These are phyloP conservation scores for Termitomyces sp. DNA, from an alignment of 768 basidiomycete species.

Conservation along the genomic window DNA sequence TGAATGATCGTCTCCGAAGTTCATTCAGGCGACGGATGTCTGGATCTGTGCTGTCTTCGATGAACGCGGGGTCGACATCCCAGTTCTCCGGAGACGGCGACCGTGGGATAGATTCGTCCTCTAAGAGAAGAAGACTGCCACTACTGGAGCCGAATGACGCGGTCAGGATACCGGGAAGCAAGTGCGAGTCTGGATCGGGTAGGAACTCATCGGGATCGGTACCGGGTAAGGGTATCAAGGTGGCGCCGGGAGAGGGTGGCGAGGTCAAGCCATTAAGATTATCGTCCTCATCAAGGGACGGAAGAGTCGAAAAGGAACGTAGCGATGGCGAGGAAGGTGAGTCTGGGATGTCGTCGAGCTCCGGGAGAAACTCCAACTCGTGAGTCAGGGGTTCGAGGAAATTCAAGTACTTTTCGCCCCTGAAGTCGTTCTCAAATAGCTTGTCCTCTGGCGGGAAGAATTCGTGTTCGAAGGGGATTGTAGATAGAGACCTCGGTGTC, in stretches of 20 bases:
- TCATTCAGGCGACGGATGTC: conserved; percentile 38
- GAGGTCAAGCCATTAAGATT: conserved; percentile 8
- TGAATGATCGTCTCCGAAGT: conserved; percentile 31
- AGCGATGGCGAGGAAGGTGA: conserved; percentile 20
- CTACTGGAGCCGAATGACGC: conserved; percentile 13
- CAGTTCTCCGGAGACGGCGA: conserved; percentile 43
- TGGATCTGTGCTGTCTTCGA: conserved; percentile 31
- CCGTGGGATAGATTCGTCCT: conserved; percentile 34
- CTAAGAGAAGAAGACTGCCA: conserved; percentile 34
- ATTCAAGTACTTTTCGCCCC: not conserved
- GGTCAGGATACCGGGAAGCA: not conserved
- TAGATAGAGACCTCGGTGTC: conserved; percentile 20
- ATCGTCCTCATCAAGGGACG: conserved; percentile 26
- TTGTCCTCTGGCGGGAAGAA: conserved; percentile 4
- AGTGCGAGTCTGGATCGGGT: not conserved
- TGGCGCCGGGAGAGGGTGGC: conserved; percentile 21
- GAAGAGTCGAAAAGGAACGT: conserved; percentile 16
- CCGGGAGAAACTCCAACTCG: conserved; percentile 13
- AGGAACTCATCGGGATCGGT: conserved; percentile 30
- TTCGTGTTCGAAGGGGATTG: conserved; percentile 10
- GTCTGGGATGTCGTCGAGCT: conserved; percentile 11
- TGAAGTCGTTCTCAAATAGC: conserved; percentile 5
- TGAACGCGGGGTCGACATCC: conserved; percentile 30
- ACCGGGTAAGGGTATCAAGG: conserved; percentile 30
- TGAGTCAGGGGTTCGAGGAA: conserved; percentile 5